These are phyloP conservation scores for Solidago caesia DNA, from an alignment of 129 eudicot genomes.

Conservation along the genomic window DNA sequence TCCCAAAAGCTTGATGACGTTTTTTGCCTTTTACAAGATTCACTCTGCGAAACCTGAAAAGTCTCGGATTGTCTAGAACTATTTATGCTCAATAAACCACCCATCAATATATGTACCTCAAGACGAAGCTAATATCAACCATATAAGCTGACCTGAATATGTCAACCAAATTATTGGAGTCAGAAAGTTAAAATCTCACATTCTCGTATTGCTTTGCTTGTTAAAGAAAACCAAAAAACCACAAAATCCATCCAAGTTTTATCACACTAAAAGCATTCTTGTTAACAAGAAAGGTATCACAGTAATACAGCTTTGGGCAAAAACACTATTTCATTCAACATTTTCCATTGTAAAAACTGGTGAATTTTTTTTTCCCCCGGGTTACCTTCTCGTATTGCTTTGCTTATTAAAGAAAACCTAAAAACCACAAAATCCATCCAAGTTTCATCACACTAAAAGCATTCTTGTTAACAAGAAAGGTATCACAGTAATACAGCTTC, in stretches of 20 bases:
- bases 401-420: neutral
- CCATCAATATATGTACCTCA: slow-evolving; percentile 11
- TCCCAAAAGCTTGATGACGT: slow-evolving; percentile 64
- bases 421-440: neutral
- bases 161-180: neutral
- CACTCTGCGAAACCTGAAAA: slow-evolving; percentile 30
- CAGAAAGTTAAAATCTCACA: slow-evolving; percentile 32
- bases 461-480: too few species aligned
- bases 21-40: slow-evolving; percentile 72
- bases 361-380: too few species aligned
- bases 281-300: too few species aligned
- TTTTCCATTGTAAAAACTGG: too few species aligned
- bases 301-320: too few species aligned
- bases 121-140: neutral
- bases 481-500: too few species aligned
- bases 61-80: slow-evolving; percentile 8
- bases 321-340: too few species aligned
- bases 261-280: too few species aligned
- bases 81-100: slow-evolving; percentile 6
- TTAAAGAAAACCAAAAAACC: neutral
- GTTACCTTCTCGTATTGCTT: neutral
- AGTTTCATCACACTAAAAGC: too few species aligned
- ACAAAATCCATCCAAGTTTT: neutral
- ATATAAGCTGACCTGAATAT: neutral
- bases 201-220: neutral